Conservation (phyloP, 495 filamentous ascomycete species). For the Penicillium paradoxum region DNA sequence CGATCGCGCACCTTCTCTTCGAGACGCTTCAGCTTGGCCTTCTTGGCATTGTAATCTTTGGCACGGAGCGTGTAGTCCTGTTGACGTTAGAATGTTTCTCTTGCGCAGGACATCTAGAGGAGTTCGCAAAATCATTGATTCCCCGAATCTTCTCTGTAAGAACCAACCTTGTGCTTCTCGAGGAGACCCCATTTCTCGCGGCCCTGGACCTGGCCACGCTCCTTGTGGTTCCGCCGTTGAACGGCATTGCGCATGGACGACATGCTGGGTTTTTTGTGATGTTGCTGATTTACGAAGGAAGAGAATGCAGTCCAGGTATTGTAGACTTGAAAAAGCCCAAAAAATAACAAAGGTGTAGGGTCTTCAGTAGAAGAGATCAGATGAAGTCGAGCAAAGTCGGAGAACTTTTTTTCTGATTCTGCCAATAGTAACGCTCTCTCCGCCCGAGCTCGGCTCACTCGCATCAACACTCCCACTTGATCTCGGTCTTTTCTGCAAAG, state of each 20-base stretch:
- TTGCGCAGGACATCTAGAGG: no score
- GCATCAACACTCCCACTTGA: conserved; percentile 23
- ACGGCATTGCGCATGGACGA: conserved; percentile 81
- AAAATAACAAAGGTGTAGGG: neutral
- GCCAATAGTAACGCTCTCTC: conserved; percentile 9
- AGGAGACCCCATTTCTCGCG: conserved; percentile 79
- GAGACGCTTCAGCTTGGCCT: conserved; percentile 70
- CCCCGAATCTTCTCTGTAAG: neutral
- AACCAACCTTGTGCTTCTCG: conserved; percentile 76
- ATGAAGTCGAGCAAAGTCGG: conserved; percentile 8
- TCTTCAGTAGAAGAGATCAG: conserved; percentile 3
- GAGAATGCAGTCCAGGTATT: neutral
- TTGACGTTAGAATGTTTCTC: conserved; percentile 16
- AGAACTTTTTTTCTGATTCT: conserved; percentile 27
- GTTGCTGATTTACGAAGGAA: neutral
- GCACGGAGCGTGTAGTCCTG: conserved; percentile 91
- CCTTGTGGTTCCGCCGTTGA: conserved; percentile 70
- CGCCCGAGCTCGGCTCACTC: conserved; percentile 27
- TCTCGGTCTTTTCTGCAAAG: neutral
- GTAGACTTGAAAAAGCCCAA: neutral
- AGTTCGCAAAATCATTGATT: no score
- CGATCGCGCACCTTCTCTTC: conserved; percentile 75
- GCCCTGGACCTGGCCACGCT: conserved; percentile 80
- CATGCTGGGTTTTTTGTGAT: conserved; percentile 45
- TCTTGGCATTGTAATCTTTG: conserved; percentile 81